phyloP scores from a whole-genome alignment of 1,284 basidiomycete species.

The Xerocomus amazonicus region DNA sequence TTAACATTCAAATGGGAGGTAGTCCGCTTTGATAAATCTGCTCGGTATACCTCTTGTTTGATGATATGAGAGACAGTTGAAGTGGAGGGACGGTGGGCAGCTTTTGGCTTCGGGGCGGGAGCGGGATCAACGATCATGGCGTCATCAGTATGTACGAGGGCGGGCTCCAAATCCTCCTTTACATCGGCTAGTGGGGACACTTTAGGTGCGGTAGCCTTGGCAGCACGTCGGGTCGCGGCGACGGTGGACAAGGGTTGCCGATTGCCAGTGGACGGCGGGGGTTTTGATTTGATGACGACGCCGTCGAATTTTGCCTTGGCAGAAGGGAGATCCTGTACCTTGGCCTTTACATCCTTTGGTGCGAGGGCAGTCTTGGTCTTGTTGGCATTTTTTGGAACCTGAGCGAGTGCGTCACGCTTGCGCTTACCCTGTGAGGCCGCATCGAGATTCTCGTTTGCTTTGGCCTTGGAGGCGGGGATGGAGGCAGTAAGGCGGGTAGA shows the following conservation, averaged over 20 bases:
- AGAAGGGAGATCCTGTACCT: slow-evolving; percentile 39
- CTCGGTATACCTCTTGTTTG: slow-evolving; percentile 30
- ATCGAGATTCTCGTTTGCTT: slow-evolving; percentile 40
- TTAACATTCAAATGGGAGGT: slow-evolving; percentile 28
- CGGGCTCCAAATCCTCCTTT: slow-evolving; percentile 34
- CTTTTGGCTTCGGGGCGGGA: slow-evolving; percentile 3
- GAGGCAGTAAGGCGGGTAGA: slow-evolving; percentile 44
- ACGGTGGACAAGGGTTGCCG: slow-evolving; percentile 42
- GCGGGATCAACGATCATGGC: slow-evolving; percentile 56
- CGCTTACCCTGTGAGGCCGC: slow-evolving; percentile 52
- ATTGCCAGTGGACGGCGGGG: slow-evolving; percentile 30
- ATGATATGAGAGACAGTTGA: slow-evolving; percentile 17
- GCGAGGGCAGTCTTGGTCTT: slow-evolving; percentile 40
- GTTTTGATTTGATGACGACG: slow-evolving; percentile 48
- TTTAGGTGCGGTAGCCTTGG: slow-evolving; percentile 23
- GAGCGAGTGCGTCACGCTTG: slow-evolving; percentile 71
- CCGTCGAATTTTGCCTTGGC: slow-evolving; percentile 49
- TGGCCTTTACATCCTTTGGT: slow-evolving; percentile 39
- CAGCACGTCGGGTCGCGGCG: slow-evolving; percentile 30
- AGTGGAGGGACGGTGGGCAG: slow-evolving; percentile 9
- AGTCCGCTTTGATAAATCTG: slow-evolving; percentile 27
- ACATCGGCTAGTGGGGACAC: slow-evolving; percentile 30
- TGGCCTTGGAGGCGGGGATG: slow-evolving; percentile 51
- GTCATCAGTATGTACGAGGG: slow-evolving; percentile 39
- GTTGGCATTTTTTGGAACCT: slow-evolving; percentile 53